phyloP scores from a whole-genome alignment of 2,329 filamentous ascomycete species.

The Pezicula radicicola region DNA sequence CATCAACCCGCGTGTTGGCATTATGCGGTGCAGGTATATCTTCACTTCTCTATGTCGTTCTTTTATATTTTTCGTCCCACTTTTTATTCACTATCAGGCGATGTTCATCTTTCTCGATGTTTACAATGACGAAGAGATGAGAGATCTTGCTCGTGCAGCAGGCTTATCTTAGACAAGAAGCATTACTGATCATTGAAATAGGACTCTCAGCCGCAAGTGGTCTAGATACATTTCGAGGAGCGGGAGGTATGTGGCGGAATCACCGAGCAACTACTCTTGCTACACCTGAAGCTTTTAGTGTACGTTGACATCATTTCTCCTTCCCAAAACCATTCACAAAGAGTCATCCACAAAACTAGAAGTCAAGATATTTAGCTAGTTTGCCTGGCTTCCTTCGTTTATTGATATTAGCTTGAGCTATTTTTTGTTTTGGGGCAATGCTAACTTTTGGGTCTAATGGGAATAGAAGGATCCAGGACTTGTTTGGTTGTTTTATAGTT shows the following conservation, averaged over 20 bases:
- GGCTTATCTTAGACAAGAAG: neutral
- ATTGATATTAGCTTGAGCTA: too few species aligned
- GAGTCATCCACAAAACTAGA: too few species aligned
- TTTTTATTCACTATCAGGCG: too few species aligned
- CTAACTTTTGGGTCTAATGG: too few species aligned
- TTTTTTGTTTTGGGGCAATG: too few species aligned
- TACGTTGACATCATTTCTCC: too few species aligned
- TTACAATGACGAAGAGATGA: too few species aligned
- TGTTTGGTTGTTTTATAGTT: conserved; percentile 90
- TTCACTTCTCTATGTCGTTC: neutral
- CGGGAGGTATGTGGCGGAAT: conserved; percentile 81
- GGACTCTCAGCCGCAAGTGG: conserved; percentile 59
- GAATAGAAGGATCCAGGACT: conserved; percentile 62
- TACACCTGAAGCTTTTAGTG: conserved; percentile 70
- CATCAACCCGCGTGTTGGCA: neutral
- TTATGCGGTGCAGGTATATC: conserved; percentile 40
- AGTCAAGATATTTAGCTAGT: too few species aligned
- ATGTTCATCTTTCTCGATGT: too few species aligned
- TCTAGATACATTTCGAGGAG: conserved; percentile 78
- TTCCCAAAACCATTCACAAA: too few species aligned
- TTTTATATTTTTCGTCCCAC: neutral
- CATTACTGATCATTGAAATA: neutral
- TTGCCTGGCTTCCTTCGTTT: too few species aligned
- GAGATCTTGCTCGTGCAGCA: neutral
- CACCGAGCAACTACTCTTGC: conserved; percentile 72